Conservation (phyloP, 306 rosid genomes). For the Vicia sativa region DNA sequence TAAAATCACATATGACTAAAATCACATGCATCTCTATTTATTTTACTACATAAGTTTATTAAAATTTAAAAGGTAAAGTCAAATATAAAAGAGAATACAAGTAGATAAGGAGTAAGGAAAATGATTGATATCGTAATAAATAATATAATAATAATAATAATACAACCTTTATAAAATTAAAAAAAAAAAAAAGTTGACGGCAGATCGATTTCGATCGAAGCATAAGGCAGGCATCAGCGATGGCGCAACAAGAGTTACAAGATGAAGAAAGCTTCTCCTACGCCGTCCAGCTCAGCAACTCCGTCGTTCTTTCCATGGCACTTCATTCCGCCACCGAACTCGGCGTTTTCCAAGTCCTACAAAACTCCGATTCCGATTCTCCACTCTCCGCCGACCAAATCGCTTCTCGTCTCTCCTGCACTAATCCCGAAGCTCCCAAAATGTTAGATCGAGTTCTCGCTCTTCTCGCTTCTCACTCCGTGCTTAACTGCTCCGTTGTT, state of each 20-base stretch:
- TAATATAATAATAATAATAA: too few relatives aligned
- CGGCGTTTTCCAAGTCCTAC: neutral
- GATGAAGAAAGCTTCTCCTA: constrained; percentile 7
- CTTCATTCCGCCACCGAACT: constrained; percentile 13
- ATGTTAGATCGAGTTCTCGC: constrained; percentile 18
- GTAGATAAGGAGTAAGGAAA: neutral
- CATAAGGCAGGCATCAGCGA: too few relatives aligned
- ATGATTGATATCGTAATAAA: neutral
- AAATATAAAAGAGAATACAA: too few relatives aligned
- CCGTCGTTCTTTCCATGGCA: neutral
- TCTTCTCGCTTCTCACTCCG: constrained; percentile 18
- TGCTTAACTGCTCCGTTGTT: neutral
- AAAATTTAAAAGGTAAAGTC: too few relatives aligned
- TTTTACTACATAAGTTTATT: too few relatives aligned
- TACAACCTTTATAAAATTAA: too few relatives aligned
- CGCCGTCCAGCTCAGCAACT: neutral
- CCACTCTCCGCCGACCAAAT: neutral
- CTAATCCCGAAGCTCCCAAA: neutral
- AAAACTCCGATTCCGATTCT: neutral
- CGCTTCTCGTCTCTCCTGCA: neutral
- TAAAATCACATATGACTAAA: too few relatives aligned
- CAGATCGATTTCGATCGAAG: too few relatives aligned
- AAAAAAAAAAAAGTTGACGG: too few relatives aligned
- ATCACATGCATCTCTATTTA: too few relatives aligned
- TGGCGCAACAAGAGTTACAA: constrained; percentile 1